Base-by-base conservation (phyloP, 306 rosid species). In the Rosa lucieae region DNA sequence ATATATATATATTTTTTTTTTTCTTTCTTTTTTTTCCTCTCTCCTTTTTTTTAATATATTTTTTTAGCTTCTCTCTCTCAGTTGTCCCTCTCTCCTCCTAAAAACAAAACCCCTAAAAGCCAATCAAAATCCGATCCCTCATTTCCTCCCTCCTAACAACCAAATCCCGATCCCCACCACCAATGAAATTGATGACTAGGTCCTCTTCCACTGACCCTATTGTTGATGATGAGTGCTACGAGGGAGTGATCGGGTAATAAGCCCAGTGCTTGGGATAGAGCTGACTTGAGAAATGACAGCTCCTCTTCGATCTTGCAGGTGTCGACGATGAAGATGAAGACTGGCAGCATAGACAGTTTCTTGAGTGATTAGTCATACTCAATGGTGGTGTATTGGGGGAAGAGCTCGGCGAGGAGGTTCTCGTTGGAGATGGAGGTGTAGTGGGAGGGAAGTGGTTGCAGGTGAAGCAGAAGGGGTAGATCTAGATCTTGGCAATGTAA, bases 401-500 rank as follows among this genome's bases (percentile, higher is more conserved):
- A 94, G 62, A 94, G 95, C 87, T 94, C 99, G 2, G 97, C 99
- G 13, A 97, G 99, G 51, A 94, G 97, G 42, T 91, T 89, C 0
- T 89, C 93, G 5, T 92, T 95, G 73, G 97, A 87, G 71, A 94
- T 89, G 59, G 99, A 91, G 8, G 94, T 73, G 82, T 94, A 94
- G 70, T 89, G 92, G 92, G 93, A 0, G 98, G 99, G 74, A 94
- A 94, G 70, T 92, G 97, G 59, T 92, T 94, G 63, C 97, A 93
- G 42, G 88, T 92, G 78, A 92, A 94, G 84, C 97, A 92, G 71
- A 94, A 91, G 0, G 97, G 97, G 77, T 97, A 94, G 85, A 91
- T 94, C 99, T 97, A 94, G 93, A 94, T 90, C 93, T 89, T 91
- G 73, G 99, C 99, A 37, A 86, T 90, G 84, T 88, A 94, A 70